Evolutionary conservation across 257 asterid species (phyloP).

Genomic region (Catharanthus roseus): DNA sequence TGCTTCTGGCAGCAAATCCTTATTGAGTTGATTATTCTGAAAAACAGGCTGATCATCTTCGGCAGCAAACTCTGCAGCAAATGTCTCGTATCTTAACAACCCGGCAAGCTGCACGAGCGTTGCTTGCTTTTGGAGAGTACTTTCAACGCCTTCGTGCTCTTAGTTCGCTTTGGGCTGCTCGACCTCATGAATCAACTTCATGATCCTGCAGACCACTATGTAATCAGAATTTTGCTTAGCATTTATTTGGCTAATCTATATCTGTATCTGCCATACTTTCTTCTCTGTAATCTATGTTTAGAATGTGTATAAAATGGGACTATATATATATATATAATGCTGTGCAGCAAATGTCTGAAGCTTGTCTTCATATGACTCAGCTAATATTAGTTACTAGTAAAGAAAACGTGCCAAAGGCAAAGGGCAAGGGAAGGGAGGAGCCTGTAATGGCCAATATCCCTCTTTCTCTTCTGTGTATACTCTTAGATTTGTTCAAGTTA

Average conservation of each 20-base stretch:
- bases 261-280: not conserved
- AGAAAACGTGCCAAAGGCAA: not conserved
- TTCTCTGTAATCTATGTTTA: not conserved
- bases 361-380: not conserved
- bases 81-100: slow-evolving; percentile 69
- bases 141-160: slow-evolving; percentile 77
- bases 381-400: not conserved
- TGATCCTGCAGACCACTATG: slow-evolving; percentile 1
- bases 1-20: not conserved
- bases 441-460: not conserved
- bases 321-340: too few relatives aligned
- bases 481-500: too few relatives aligned
- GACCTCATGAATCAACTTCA: slow-evolving; percentile 40
- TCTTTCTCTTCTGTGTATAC: not conserved
- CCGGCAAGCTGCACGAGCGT: slow-evolving; percentile 73
- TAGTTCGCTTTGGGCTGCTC: slow-evolving; percentile 76
- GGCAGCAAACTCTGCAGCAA: slow-evolving; percentile 81
- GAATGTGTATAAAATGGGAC: not conserved
- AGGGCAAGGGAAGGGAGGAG: not conserved
- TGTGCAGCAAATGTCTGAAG: not conserved
- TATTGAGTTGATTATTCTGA: not conserved
- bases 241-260: not conserved
- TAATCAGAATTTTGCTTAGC: slow-evolving; percentile 15
- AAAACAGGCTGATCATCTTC: slow-evolving; percentile 81
- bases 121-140: slow-evolving; percentile 83